These are phyloP conservation scores for Fraxinus pennsylvanica DNA, from an alignment of 257 asterid genomes.

Conservation along the genomic window DNA sequence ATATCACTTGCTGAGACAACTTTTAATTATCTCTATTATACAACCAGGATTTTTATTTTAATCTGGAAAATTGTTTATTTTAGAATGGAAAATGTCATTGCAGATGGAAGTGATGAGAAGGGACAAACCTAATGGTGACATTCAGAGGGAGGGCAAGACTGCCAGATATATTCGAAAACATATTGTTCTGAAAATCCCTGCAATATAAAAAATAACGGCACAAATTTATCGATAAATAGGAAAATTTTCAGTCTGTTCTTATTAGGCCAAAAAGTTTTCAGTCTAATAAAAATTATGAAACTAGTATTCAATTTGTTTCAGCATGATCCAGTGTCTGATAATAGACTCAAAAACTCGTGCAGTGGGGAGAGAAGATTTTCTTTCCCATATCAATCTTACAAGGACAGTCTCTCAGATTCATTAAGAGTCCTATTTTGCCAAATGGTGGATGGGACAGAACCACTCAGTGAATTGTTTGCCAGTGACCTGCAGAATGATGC, in stretches of 20 bases:
- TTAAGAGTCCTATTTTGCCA: conserved; percentile 77
- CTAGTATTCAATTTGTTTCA: neutral
- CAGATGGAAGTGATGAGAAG: conserved; percentile 15
- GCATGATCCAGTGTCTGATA: neutral
- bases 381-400: conserved; percentile 55
- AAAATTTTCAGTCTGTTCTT: neutral
- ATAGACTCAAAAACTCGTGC: neutral
- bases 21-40: neutral
- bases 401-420: conserved; percentile 53
- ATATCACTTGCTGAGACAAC: neutral
- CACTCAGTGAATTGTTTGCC: conserved; percentile 68
- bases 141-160: conserved; percentile 43
- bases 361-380: neutral
- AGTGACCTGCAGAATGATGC: conserved; percentile 63
- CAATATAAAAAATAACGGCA: conserved; percentile 24
- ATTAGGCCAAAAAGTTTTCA: neutral
- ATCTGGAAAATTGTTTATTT: conserved; percentile 9
- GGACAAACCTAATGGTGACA: conserved; percentile 71
- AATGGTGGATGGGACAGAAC: conserved; percentile 76
- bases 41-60: neutral
- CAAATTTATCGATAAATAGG: conserved; percentile 5
- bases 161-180: conserved; percentile 62
- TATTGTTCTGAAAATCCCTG: conserved; percentile 81
- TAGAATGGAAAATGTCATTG: neutral
- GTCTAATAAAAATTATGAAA: neutral